Evolutionary conservation across 2,329 filamentous ascomycete genomes (phyloP).

Genomic region (Escovopsis sp.): DNA sequence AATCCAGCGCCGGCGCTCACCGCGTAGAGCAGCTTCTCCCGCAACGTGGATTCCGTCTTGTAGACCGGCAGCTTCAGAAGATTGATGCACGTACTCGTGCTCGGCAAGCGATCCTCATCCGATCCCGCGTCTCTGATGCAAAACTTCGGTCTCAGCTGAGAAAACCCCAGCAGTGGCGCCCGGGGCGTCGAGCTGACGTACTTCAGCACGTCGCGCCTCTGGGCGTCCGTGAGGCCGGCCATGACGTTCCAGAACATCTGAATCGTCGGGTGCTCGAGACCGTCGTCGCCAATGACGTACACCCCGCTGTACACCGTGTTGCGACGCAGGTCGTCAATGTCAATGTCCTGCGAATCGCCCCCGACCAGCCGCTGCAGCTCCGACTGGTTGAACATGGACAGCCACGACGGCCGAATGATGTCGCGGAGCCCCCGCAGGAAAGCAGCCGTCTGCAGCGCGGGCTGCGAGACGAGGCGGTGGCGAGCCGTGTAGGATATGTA

Average conservation of each 20-base stretch:
- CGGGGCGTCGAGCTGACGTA: constrained; percentile 91
- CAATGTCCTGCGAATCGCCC: constrained; percentile 72
- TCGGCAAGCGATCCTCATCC: constrained; percentile 61
- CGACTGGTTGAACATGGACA: constrained; percentile 96
- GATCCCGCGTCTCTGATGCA: constrained; percentile 64
- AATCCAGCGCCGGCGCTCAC: constrained; percentile 85
- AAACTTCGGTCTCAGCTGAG: constrained; percentile 70
- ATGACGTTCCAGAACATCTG: constrained; percentile 87
- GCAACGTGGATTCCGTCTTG: constrained; percentile 46
- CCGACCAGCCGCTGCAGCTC: constrained; percentile 90
- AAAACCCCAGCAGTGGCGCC: constrained; percentile 79
- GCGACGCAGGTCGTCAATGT: constrained; percentile 68
- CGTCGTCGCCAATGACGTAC: constrained; percentile 81
- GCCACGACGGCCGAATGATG: constrained; percentile 85
- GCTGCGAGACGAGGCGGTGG: constrained; percentile 72
- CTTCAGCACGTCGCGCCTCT: constrained; percentile 76
- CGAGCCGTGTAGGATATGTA: constrained; percentile 88
- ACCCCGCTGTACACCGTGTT: constrained; percentile 82
- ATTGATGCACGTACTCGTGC: constrained; percentile 93
- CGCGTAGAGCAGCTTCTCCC: constrained; percentile 76
- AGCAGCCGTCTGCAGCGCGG: constrained; percentile 65
- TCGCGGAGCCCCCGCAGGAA: constrained; percentile 75
- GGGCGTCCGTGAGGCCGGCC: constrained; percentile 56
- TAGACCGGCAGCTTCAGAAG: constrained; percentile 85
- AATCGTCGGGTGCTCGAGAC: constrained; percentile 71